These are phyloP conservation scores for Ganoderma meredithae DNA, from an alignment of 1,284 basidiomycete genomes.

Conservation along the genomic window DNA sequence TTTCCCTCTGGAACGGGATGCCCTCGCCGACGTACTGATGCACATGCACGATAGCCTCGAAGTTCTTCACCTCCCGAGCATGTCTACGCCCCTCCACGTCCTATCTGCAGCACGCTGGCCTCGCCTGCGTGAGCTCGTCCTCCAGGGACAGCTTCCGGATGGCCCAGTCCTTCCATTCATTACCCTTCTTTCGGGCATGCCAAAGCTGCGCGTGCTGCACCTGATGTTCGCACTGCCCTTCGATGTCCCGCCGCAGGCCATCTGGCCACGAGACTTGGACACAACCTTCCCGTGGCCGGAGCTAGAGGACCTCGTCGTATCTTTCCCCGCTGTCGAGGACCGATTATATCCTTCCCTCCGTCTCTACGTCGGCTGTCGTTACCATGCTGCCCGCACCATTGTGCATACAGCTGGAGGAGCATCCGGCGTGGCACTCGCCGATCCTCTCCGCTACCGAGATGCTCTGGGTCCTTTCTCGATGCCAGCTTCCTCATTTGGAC, in stretches of 20 bases:
- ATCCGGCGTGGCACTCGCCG: background rate
- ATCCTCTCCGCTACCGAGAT: background rate
- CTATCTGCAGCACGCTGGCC: too few relatives aligned
- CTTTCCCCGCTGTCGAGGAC: background rate
- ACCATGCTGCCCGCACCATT: conserved; percentile 3
- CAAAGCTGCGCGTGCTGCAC: background rate
- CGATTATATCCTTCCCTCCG: background rate
- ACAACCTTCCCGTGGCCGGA: conserved; percentile 11
- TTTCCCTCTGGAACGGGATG: too few relatives aligned
- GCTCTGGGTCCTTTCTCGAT: background rate
- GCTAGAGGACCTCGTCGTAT: background rate
- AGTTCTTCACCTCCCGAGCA: too few relatives aligned
- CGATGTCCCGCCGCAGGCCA: background rate
- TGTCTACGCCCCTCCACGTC: too few relatives aligned
- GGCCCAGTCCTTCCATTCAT: too few relatives aligned
- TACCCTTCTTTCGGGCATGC: background rate
- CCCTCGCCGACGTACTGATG: too few relatives aligned
- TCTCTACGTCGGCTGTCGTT: conserved; percentile 2
- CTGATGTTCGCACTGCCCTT: background rate
- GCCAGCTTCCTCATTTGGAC: background rate
- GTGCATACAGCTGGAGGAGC: background rate
- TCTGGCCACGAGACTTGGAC: background rate
- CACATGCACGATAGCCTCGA: too few relatives aligned
- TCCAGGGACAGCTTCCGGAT: too few relatives aligned
- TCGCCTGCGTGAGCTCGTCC: too few relatives aligned